Conservation (phyloP, 345 rosid genomes). For the Corchorus olitorius region DNA sequence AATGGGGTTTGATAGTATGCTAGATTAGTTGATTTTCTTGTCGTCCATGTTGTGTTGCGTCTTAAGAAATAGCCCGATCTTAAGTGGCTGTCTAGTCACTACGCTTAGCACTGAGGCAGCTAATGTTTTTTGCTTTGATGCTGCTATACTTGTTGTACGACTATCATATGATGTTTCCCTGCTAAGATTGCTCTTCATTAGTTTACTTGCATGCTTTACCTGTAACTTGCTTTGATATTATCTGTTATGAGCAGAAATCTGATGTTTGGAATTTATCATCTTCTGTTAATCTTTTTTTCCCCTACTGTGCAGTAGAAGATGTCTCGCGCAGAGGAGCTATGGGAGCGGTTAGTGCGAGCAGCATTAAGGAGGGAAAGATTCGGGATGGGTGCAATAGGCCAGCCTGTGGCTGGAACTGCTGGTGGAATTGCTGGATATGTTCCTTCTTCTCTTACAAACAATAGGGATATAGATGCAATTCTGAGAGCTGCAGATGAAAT, state of each 20-base stretch:
- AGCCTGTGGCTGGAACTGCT: conserved; percentile 65
- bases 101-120: background rate
- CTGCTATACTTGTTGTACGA: background rate
- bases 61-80: background rate
- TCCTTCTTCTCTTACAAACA: conserved; percentile 85
- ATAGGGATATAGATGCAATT: conserved; percentile 84
- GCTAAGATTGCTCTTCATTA: background rate
- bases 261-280: conserved; percentile 8
- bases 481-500: conserved; percentile 95
- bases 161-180: background rate
- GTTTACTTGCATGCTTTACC: background rate
- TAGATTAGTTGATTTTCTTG: background rate
- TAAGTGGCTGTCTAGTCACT: no score
- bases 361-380: conserved; percentile 71
- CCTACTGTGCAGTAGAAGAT: conserved; percentile 40
- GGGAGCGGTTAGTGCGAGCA: conserved; percentile 92
- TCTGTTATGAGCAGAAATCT: background rate
- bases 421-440: conserved; percentile 71
- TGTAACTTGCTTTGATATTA: background rate
- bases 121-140: background rate
- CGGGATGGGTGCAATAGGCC: conserved; percentile 50
- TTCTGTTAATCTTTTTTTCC: background rate
- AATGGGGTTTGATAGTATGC: background rate
- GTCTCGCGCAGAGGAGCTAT: conserved; percentile 75
- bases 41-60: background rate